Base-by-base conservation (phyloP, 306 rosid species). In the Hippophae tibetana region DNA sequence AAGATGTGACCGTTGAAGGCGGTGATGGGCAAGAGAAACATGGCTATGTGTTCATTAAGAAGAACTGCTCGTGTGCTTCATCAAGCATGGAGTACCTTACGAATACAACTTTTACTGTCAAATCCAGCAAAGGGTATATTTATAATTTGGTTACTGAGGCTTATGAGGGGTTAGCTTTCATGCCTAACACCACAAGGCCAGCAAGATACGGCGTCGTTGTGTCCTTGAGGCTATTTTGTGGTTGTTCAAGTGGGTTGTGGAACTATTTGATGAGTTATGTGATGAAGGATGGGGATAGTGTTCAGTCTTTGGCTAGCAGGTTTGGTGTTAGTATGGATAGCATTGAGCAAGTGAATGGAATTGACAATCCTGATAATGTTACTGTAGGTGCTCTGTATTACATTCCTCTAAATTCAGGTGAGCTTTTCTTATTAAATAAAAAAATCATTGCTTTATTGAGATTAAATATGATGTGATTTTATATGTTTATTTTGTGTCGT, bases 301-400 rank as follows among this genome's bases (percentile, higher is more conserved):
- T 88, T 50, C 83, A 73, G 68, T 83, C 96, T 46, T 66, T 92
- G 75, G 87, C 99, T 2, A 88, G 99, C 52, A 72, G 99, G 50
- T 92, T 92, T 57, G 99, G 99, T 55, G 96, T 92, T 56, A 92
- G 95, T 56, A 92, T 92, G 99, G 95, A 80, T 77, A 88, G 82
- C 55, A 88, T 92, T 67, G 99, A 92, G 81, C 62, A 48, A 40
- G 82, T 88, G 7, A 92, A 92, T 77, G 94, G 86, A 56, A 81
- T 92, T 48, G 72, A 26, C 27, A 74, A 79, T 77, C 96, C 96
- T 27, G 86, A 84, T 74, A 92, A 92, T 80, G 89, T 82, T 59
- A 80, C 96, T 46, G 86, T 77, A 8, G 96, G 90, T 57, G 81
- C 96, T 42, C 78, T 92, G 42, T 92, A 81, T 86, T 88, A 83